phyloP scores from a whole-genome alignment of 2,329 filamentous ascomycete species.

The Pyrenochaeta sp. region DNA sequence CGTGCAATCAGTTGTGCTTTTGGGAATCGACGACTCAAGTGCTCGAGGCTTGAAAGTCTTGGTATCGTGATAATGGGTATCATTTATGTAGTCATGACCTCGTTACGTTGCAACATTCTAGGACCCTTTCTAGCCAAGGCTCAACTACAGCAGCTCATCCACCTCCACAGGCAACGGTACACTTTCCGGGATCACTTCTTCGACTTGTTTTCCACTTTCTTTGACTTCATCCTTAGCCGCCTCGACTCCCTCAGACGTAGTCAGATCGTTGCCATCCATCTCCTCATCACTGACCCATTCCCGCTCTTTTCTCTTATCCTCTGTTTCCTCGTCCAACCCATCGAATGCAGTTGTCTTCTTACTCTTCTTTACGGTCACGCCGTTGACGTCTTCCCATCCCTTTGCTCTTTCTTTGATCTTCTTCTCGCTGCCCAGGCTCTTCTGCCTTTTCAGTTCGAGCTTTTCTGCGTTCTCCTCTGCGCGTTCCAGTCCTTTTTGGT shows the following conservation, averaged over 20 bases:
- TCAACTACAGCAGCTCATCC: constrained; percentile 39
- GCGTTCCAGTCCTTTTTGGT: constrained; percentile 57
- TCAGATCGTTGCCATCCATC: constrained; percentile 30
- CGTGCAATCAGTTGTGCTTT: neutral
- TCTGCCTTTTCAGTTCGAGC: constrained; percentile 63
- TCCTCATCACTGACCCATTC: constrained; percentile 44
- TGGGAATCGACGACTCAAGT: neutral
- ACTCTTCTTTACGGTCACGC: constrained; percentile 24
- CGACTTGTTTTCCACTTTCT: constrained; percentile 23
- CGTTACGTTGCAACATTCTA: neutral
- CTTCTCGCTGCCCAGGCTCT: constrained; percentile 60
- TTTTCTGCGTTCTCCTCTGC: constrained; percentile 64
- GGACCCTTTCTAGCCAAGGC: neutral
- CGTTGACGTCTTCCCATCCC: constrained; percentile 51
- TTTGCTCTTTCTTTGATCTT: constrained; percentile 58
- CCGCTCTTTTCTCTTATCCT: constrained; percentile 18
- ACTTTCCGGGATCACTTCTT: constrained; percentile 20
- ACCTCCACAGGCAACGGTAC: constrained; percentile 28
- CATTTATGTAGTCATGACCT: neutral
- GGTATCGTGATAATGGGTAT: neutral
- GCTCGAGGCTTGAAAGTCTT: neutral
- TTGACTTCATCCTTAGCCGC: constrained; percentile 7
- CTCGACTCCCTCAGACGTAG: constrained; percentile 1
- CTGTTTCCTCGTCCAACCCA: constrained; percentile 17
- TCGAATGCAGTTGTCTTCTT: constrained; percentile 26